A percentile compares a stretch with the other conserved stretches of the same genome.
These are phyloP conservation scores for Violaceomyces palustris DNA, from an alignment of 1,284 basidiomycete genomes.

Conservation along the genomic window DNA sequence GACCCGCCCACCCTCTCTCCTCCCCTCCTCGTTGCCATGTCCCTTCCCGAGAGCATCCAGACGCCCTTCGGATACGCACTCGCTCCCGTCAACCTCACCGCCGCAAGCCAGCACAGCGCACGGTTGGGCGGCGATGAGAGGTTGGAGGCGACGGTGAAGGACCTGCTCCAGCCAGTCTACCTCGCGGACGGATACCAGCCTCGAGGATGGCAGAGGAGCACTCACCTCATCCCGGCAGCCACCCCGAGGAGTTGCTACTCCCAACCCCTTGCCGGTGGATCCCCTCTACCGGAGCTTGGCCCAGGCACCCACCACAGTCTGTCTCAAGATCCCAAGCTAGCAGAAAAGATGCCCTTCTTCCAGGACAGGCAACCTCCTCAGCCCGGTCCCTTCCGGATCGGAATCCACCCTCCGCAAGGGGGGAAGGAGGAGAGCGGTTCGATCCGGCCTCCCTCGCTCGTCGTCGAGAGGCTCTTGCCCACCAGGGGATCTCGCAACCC, in stretches of 20 bases:
- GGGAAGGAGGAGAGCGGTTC: background rate
- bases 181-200: too few relatives aligned
- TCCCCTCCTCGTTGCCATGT: constrained; percentile 10
- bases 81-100: constrained; percentile 23
- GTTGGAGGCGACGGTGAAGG: too few relatives aligned
- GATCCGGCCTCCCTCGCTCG: constrained; percentile 13
- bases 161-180: too few relatives aligned
- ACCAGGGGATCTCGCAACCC: constrained; percentile 16
- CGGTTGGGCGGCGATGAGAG: too few relatives aligned
- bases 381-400: background rate
- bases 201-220: too few relatives aligned
- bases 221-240: too few relatives aligned
- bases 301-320: constrained; percentile 24
- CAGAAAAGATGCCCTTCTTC: background rate
- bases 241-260: constrained; percentile 26
- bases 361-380: background rate
- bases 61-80: constrained; percentile 24
- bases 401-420: background rate
- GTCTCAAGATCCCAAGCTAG: constrained; percentile 21
- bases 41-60: constrained; percentile 24
- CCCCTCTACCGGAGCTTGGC: constrained; percentile 18
- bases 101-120: too few relatives aligned
- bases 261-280: constrained; percentile 18
- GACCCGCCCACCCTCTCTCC: too few relatives aligned
- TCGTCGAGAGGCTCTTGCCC: constrained; percentile 23